Percentiles rank a stretch among this genome's conserved stretches.
Conservation (phyloP, 257 asterid species). For the Solanum tarapatanum region DNA sequence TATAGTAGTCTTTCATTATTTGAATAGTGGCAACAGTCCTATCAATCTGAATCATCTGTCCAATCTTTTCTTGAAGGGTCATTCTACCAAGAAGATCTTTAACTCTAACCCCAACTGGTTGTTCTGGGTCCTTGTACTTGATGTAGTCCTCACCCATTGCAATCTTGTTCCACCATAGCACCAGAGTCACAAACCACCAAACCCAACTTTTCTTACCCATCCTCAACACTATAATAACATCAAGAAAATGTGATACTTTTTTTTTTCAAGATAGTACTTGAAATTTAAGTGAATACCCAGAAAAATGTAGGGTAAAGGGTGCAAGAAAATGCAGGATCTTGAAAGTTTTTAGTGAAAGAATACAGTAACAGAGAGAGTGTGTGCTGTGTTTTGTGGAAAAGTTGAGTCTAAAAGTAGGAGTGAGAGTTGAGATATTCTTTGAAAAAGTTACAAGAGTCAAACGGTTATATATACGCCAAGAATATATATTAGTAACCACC, state of each 20-base stretch:
- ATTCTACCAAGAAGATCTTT: constrained; percentile 62
- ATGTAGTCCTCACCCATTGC: constrained; percentile 31
- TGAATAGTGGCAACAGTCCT: constrained; percentile 50
- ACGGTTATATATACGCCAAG: neutral
- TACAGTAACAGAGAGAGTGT: neutral
- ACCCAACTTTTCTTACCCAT: neutral
- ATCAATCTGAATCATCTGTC: constrained; percentile 93
- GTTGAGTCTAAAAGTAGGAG: neutral
- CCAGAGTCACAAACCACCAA: constrained; percentile 20
- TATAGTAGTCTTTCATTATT: constrained; percentile 44
- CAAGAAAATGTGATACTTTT: neutral
- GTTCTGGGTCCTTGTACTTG: constrained; percentile 62
- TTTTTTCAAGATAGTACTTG: neutral
- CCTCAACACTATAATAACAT: neutral
- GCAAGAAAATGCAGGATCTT: constrained; percentile 1
- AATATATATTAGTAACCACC: neutral
- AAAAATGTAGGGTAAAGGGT: neutral
- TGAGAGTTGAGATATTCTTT: neutral
- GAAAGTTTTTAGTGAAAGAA: neutral
- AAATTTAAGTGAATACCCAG: neutral
- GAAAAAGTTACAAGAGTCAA: neutral
- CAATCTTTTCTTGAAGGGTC: constrained; percentile 73
- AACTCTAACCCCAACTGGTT: constrained; percentile 40
- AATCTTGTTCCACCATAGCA: constrained; percentile 35
- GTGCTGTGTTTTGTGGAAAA: neutral